A percentile compares a stretch with the other conserved stretches of the same genome.
Conservation (phyloP, 768 basidiomycete genomes). For the Mycena latifolia region DNA sequence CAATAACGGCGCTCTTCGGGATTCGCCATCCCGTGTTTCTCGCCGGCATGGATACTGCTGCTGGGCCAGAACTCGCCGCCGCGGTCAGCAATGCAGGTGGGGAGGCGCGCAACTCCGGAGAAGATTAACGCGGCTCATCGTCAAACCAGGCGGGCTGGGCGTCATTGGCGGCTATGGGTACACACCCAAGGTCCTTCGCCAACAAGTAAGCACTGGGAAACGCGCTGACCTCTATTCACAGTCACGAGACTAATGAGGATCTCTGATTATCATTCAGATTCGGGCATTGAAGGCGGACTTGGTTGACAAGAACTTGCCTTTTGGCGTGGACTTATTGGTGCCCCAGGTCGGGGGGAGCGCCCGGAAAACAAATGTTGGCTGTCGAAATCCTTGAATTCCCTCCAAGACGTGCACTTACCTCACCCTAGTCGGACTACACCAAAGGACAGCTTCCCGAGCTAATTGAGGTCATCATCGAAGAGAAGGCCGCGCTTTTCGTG, state of each 20-base stretch:
- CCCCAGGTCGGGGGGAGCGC: slow-evolving; percentile 91
- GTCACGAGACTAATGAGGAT: no score
- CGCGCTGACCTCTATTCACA: not conserved
- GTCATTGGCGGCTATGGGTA: slow-evolving; percentile 93
- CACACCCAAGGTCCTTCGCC: slow-evolving; percentile 83
- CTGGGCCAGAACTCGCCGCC: slow-evolving; percentile 86
- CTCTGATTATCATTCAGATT: slow-evolving; percentile 59
- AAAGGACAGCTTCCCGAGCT: slow-evolving; percentile 87
- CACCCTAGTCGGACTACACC: slow-evolving; percentile 81
- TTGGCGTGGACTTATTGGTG: slow-evolving; percentile 92
- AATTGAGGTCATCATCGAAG: slow-evolving; percentile 92
- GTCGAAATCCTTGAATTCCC: no score
- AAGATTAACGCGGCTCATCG: no score
- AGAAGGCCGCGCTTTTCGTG: slow-evolving; percentile 90
- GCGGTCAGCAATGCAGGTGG: slow-evolving; percentile 92
- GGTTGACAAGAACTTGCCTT: slow-evolving; percentile 81
- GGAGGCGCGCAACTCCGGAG: not conserved
- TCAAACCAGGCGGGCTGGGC: slow-evolving; percentile 71
- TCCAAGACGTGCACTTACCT: not conserved
- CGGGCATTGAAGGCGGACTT: slow-evolving; percentile 79
- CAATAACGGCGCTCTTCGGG: slow-evolving; percentile 72
- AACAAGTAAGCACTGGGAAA: slow-evolving; percentile 66
- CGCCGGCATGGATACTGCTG: slow-evolving; percentile 60
- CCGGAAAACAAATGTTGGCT: slow-evolving; percentile 87
- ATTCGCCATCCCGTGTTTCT: slow-evolving; percentile 70